These are phyloP conservation scores for Omphalotus guepiniiformis DNA, from an alignment of 768 basidiomycete species.

Conservation along the genomic window DNA sequence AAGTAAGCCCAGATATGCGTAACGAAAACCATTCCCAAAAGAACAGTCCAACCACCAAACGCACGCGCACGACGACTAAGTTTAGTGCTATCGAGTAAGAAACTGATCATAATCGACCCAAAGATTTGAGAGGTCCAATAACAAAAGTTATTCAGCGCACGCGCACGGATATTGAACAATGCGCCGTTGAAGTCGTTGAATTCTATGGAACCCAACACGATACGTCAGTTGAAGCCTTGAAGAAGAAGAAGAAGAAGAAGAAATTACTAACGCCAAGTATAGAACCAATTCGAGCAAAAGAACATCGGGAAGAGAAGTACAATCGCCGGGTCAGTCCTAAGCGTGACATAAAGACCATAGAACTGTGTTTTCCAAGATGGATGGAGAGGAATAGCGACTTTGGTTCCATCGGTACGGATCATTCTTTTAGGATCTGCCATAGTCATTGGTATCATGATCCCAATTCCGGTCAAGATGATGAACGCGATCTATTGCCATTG, in stretches of 20 bases:
- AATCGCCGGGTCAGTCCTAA: constrained; percentile 69
- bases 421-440: constrained; percentile 74
- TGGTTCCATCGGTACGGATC: constrained; percentile 72
- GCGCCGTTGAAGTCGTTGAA: constrained; percentile 80
- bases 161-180: constrained; percentile 74
- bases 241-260: background rate
- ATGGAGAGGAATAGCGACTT: constrained; percentile 55
- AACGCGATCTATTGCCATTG: constrained; percentile 63
- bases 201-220: constrained; percentile 35
- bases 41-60: constrained; percentile 60
- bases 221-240: constrained; percentile 4
- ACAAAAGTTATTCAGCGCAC: constrained; percentile 70
- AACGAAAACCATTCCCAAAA: constrained; percentile 60
- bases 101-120: constrained; percentile 68
- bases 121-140: constrained; percentile 81
- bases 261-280: constrained; percentile 71
- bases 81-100: constrained; percentile 54
- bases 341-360: constrained; percentile 59
- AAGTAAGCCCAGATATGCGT: constrained; percentile 75
- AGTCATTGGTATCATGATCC: constrained; percentile 58
- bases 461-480: constrained; percentile 66
- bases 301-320: constrained; percentile 83
- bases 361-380: constrained; percentile 79
- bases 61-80: constrained; percentile 67
- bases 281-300: constrained; percentile 81